Percentiles rank a stretch among this genome's conserved stretches.
These are phyloP conservation scores for Prunella vulgaris DNA, from an alignment of 257 asterid genomes.

Conservation along the genomic window DNA sequence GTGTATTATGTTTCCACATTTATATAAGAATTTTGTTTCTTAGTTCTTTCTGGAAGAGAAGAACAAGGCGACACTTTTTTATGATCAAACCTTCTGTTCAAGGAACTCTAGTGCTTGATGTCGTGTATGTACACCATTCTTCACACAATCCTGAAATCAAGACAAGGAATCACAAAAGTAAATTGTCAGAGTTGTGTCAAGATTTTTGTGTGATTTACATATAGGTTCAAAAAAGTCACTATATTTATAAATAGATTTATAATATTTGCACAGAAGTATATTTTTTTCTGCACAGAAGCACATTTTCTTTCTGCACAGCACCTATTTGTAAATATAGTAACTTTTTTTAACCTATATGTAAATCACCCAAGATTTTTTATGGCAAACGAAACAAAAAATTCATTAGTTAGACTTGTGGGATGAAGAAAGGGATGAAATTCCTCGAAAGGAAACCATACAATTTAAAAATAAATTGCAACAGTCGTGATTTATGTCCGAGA, in stretches of 20 bases:
- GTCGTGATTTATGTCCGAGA: not conserved
- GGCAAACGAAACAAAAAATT: not conserved
- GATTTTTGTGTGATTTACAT: too few species aligned
- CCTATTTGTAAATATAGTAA: too few species aligned
- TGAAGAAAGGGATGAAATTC: not conserved
- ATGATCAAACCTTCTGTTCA: constrained; percentile 56
- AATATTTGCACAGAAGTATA: too few species aligned
- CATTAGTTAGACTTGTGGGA: not conserved
- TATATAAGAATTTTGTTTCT: not conserved
- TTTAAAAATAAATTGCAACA: not conserved
- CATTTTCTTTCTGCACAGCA: too few species aligned
- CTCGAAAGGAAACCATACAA: not conserved
- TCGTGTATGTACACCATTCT: constrained; percentile 58
- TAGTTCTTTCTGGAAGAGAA: not conserved
- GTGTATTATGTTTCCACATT: not conserved
- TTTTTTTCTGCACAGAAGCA: too few species aligned
- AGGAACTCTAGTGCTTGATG: constrained; percentile 75
- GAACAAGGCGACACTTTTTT: not conserved
- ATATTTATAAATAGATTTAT: too few species aligned
- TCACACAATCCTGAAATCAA: constrained; percentile 74
- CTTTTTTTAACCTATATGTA: too few species aligned
- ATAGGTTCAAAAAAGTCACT: too few species aligned
- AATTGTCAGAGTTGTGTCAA: not conserved
- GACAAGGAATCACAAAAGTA: constrained; percentile 9
- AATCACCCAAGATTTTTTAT: not conserved